Base-by-base conservation (phyloP, 1,139 yeast genomes). In the Dujonia santamariae region DNA sequence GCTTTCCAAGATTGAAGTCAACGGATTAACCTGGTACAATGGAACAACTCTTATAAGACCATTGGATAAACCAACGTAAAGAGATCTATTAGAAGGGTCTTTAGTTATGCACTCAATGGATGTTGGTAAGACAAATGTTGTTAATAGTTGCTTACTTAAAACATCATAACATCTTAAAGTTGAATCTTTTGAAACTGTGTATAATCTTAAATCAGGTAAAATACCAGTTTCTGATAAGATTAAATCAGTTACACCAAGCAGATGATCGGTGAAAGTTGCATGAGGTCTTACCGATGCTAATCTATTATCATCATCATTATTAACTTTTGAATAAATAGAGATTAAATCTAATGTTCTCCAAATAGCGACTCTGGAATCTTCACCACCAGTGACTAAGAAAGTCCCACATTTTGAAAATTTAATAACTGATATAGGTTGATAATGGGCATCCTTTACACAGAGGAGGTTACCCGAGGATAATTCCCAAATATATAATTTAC, bases 401-500 rank as follows among this genome's bases (percentile, higher is more conserved):
- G 78, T 73, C 4, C 92, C 92, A 50, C 88, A 84, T 13, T 59
- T 44, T 2, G 85, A 66, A 46, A 85, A 77, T 41, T 66, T 67
- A 19, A 90, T 54, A 22, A 67, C 68, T 0, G 82, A 72, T 11
- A 88, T 71, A 5, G 73, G 70, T 57, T 90, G 97, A 57, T 87
- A 92, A 61, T 92, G 98, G 1, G 87, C 83, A 34, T 86, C 92
- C 48, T 78, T 78, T 7, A 80, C 92, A 41, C 77, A 70, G 24
- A 90, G 50, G 38, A 92, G 64, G 31, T 78, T 63, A 1, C 98
- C 97, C 3, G 94, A 81, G n/a, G 71, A 56, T 35, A 87, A 51
- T 47, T 86, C 96, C 97, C 98, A 92, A 3, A 90, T 56, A 51
- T 84, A 85, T 16, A 92, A 47, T 48, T 81, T 75, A 11, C 97